Conservation (phyloP, 2,329 filamentous ascomycete species). For the Trichocomaceae sp. region DNA sequence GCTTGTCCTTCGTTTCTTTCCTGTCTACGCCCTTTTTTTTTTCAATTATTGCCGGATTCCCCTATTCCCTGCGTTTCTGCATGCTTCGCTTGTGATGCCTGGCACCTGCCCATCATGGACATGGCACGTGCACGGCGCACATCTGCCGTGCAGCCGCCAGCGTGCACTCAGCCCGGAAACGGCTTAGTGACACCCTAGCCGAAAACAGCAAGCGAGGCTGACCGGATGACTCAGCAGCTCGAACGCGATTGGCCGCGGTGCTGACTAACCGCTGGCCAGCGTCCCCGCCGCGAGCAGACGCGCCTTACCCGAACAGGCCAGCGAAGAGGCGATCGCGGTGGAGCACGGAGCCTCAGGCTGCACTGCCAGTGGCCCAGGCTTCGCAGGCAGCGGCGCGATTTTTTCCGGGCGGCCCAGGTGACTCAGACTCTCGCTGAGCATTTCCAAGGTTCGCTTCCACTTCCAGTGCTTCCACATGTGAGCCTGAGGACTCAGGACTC, state of each 20-base stretch:
- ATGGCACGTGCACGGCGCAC: slow-evolving; percentile 10
- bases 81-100: neutral
- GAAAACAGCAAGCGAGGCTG: slow-evolving; percentile 1
- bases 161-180: slow-evolving; percentile 1
- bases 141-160: neutral
- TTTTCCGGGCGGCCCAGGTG: neutral
- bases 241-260: neutral
- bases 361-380: neutral
- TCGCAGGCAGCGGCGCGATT: neutral
- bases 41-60: too few species aligned
- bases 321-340: slow-evolving; percentile 1
- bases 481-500: too few species aligned
- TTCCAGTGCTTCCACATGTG: neutral
- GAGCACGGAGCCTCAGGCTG: neutral
- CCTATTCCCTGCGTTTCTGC: neutral
- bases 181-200: slow-evolving; percentile 2
- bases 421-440: neutral
- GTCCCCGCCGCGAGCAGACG: neutral
- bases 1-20: neutral
- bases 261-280: neutral
- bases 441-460: neutral
- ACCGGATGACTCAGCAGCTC: slow-evolving; percentile 2
- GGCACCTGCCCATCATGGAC: neutral
- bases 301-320: neutral
- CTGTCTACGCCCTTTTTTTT: neutral